Evolutionary conservation across 257 asterid species (phyloP), one percentile per base, ranked within the genome.

Genomic region (Gentiana dahurica): DNA sequence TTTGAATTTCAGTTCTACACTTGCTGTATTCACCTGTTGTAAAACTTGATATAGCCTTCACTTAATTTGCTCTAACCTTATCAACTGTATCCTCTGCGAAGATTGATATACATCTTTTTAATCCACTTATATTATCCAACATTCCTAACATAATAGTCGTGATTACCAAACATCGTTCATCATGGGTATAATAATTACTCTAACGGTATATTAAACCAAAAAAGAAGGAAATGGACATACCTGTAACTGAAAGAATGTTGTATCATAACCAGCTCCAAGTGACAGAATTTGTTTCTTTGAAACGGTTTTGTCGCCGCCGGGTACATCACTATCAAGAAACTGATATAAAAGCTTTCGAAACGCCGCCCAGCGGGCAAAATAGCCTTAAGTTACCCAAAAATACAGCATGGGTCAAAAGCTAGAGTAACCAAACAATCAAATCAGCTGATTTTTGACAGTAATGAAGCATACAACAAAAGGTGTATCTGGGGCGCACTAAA

Each of bases 201-300:
- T 41, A 41, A 3, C 46, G 10, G 24, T 24, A 24, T 24, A 5
- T 2, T 53, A 9, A 43, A 37, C 53, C 49, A 66, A 49, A 46
- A 53, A 54, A 34, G 71, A 52, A 47, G 2, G 52, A 38, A 46
- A 15, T 51, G 65, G 59, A 71, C 59, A 74, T 72, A 92, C 97
- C 95, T 85, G 85, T 78, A 92, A 70, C 81, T 81, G 96, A 71
- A 92, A 92, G 73, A 70, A 88, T 57, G 91, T 80, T 5, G 99
- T 85, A 66, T 92, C 99, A 66, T 85, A 92, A 66, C 99, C 99
- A 78, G 97, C 99, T 46, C 97, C 97, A 44, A 92, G 85, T 6
- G 95, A 92, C 65, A 88, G 48, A 66, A 88, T 79, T 79, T 88
- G 99, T 81, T 92, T 88, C 84, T 70, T 83, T 49, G 60, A 50